Evolutionary conservation across 2,329 filamentous ascomycete species (phyloP).

Genomic region (Diaporthe sp.): DNA sequence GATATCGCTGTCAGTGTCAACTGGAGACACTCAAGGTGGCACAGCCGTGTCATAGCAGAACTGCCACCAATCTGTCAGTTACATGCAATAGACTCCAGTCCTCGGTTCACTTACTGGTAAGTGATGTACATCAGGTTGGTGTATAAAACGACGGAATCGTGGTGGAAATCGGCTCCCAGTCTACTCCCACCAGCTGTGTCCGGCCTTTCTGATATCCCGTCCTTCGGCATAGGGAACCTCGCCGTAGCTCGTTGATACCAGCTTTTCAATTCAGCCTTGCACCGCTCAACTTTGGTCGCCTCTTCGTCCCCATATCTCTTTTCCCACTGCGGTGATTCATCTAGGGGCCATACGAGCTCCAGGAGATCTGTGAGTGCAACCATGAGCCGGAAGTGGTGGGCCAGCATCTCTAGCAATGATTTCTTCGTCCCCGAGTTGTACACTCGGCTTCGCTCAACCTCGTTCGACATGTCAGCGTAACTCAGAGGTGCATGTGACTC

Average conservation of each 20-base stretch:
- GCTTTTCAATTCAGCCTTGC: slow-evolving; percentile 48
- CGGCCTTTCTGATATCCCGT: slow-evolving; percentile 42
- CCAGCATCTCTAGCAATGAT: slow-evolving; percentile 55
- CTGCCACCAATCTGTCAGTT: slow-evolving; percentile 6
- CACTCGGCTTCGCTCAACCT: slow-evolving; percentile 55
- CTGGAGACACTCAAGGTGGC: slow-evolving; percentile 58
- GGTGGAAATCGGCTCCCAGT: slow-evolving; percentile 44
- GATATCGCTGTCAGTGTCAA: slow-evolving; percentile 51
- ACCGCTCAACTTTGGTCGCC: slow-evolving; percentile 45
- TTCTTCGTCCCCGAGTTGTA: slow-evolving; percentile 58
- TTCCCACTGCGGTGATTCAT: slow-evolving; percentile 54
- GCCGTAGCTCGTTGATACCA: slow-evolving; percentile 54
- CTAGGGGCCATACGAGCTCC: slow-evolving; percentile 55
- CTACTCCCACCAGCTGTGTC: slow-evolving; percentile 29
- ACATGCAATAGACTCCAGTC: background rate
- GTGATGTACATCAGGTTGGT: slow-evolving; percentile 63
- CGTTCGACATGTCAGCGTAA: slow-evolving; percentile 55
- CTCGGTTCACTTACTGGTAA: slow-evolving; percentile 54
- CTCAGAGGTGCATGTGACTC: slow-evolving; percentile 47
- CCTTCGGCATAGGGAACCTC: slow-evolving; percentile 51
- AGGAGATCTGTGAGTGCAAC: slow-evolving; percentile 59
- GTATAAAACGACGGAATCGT: slow-evolving; percentile 56
- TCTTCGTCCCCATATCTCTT: slow-evolving; percentile 46
- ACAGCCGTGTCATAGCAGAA: slow-evolving; percentile 42
- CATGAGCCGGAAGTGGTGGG: slow-evolving; percentile 56